Base-by-base conservation (phyloP, 2,329 filamentous ascomycete genomes). In the Fusarium sarcochroum region DNA sequence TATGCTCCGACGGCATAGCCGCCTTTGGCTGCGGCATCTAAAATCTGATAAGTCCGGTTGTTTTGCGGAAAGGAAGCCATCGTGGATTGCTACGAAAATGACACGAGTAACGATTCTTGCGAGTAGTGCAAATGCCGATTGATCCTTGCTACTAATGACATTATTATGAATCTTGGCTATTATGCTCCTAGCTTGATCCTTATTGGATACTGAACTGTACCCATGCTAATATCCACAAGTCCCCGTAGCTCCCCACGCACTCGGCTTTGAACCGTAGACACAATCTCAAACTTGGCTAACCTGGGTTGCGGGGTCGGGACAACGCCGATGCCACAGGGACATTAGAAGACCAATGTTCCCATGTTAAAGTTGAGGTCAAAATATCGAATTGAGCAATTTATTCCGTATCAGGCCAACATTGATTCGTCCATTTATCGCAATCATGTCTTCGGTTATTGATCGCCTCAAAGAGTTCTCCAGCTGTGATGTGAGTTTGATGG, bases 1-100 rank as follows among this genome's bases (percentile, higher is more conserved):
- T 81, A 48, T 81, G 80, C 71, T 11, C 73, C 73, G n/a, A 73
- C 71, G 55, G 81, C 84, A 63, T 87, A 86, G 46, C 81, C 79
- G 66, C 83, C 81, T 50, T 74, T 70, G 37, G 79, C 75, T 18
- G 85, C 84, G 48, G 82, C 82, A 63, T 82, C 75, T 57, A 87
- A 80, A 60, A 87, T 84, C 69, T 77, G 69, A 60, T 64, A 61
- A 8, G 69, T 71, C 25, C 49, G 44, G 34, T 73, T 74, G 53
- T 58, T 66, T 20, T 63, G 42, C 45, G 75, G 65, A 27, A 66
- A 66, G n/a, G 23, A 42, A 17, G 48, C 13, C 63, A 66, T 62
- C 11, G 17, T 41, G 34, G n/a, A n/a, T 37, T 37, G 34, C 8
- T n/a, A 17, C 4, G 34, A 5, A 37, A n/a, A 37, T 35, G 34